These are phyloP conservation scores for Dryas octopetala DNA, from an alignment of 306 rosid genomes.

Conservation along the genomic window DNA sequence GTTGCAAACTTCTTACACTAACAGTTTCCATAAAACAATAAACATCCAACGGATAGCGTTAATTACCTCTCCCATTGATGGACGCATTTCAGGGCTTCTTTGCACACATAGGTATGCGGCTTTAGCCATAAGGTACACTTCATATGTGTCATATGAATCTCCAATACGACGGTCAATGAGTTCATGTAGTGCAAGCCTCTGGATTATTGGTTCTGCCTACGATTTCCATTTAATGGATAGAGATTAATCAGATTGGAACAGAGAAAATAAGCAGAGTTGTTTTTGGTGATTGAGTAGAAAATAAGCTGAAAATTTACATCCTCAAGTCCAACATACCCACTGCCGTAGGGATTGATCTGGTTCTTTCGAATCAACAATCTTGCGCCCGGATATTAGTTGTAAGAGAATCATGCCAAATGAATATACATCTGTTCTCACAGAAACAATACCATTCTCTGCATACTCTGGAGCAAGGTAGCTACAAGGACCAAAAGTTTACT, in stretches of 20 bases:
- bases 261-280: background rate
- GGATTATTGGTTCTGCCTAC: conserved; percentile 67
- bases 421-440: conserved; percentile 68
- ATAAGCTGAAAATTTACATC: background rate
- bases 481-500: conserved; percentile 20
- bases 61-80: conserved; percentile 72
- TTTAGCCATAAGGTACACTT: conserved; percentile 70
- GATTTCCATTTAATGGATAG: conserved; percentile 8
- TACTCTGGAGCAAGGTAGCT: conserved; percentile 87
- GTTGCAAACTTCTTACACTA: background rate
- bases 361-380: conserved; percentile 32
- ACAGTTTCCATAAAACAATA: background rate
- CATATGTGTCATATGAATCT: conserved; percentile 55
- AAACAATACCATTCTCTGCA: conserved; percentile 70
- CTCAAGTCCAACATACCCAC: conserved; percentile 51
- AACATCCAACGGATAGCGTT: background rate
- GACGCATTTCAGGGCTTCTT: conserved; percentile 63
- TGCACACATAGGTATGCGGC: conserved; percentile 65
- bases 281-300: background rate
- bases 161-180: conserved; percentile 67
- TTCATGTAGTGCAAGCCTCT: conserved; percentile 61
- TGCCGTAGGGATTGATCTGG: conserved; percentile 55
- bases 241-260: conserved; percentile 1
- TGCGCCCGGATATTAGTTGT: conserved; percentile 73
- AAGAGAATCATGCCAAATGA: conserved; percentile 66